A percentile compares a stretch with the other conserved stretches of the same genome.
Conservation (phyloP, 495 filamentous ascomycete genomes). For the Aspergillus egyptiacus region DNA sequence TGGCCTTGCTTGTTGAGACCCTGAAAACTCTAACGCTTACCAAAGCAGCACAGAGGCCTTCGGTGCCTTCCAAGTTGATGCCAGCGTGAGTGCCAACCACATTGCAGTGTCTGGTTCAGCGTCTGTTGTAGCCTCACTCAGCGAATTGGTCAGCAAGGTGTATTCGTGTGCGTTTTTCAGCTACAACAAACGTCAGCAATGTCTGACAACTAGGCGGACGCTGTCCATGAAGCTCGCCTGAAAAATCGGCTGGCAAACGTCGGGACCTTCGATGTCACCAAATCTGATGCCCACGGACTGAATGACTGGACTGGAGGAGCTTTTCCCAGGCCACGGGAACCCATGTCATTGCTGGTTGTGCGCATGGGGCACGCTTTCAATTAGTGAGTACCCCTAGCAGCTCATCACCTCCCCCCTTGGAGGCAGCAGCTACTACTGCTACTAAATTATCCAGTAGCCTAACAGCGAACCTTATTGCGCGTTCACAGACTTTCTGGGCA, state of each 20-base stretch:
- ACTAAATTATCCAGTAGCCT: neutral
- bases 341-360: neutral
- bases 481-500: neutral
- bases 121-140: neutral
- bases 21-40: neutral
- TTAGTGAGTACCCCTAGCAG: too few relatives aligned
- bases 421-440: too few relatives aligned
- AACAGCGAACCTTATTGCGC: neutral
- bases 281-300: neutral
- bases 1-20: neutral
- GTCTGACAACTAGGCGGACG: neutral
- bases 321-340: neutral
- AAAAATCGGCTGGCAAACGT: neutral
- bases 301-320: neutral
- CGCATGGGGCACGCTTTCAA: neutral
- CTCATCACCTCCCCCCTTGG: too few relatives aligned
- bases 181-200: neutral
- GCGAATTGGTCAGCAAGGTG: neutral
- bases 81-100: neutral
- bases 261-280: neutral
- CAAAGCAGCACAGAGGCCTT: neutral
- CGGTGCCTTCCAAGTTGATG: neutral
- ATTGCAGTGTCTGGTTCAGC: neutral
- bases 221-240: neutral
- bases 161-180: neutral